Evolutionary conservation across 2,329 filamentous ascomycete species (phyloP), one percentile per base, ranked within the genome.

Genomic region (Neopestalotiopsis sp.): DNA sequence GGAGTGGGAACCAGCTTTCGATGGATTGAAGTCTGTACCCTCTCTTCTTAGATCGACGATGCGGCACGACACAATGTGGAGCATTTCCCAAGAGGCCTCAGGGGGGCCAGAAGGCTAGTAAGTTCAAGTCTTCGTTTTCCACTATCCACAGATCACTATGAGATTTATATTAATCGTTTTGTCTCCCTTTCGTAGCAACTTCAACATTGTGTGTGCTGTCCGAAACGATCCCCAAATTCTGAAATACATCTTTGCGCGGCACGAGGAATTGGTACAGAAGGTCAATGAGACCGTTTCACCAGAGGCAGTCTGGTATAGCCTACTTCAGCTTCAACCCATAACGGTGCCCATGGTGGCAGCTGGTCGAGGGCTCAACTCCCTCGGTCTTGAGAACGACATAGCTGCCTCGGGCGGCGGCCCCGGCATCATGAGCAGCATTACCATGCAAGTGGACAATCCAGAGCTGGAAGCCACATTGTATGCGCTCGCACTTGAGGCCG

Each of bases 281-380:
- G 67, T 79, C 63, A 78, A 78, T 56, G 72, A 69, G 7, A 69
- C 71, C 45, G 12, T 59, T 12, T 71, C 74, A 0, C 73, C 74
- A 0, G 73, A 73, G 34, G 74, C 74, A 17, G 75, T 80, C 56
- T 79, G 78, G 72, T 67, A 74, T 17, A 78, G 76, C 12, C 74
- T 79, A 6, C 73, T 71, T 5, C 73, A 78, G 9, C 78, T 80
- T 64, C 80, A 82, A 70, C 75, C 81, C 32, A 75, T 84, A 20
- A 79, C 82, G 13, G 76, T 78, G 20, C 72, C 79, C 7, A 78
- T 79, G 69, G 75, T 74, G 58, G 70, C 76, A 61, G 72, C 79
- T 13, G 75, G 75, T 40, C 78, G 76, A 64, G 80, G 82, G 66
- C 80, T 79, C 45, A 82, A 81, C 70, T 77, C 84, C 65, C 75